Evolutionary conservation across 495 filamentous ascomycete species (phyloP).

Genomic region (Hypoxylon subgilvum): DNA sequence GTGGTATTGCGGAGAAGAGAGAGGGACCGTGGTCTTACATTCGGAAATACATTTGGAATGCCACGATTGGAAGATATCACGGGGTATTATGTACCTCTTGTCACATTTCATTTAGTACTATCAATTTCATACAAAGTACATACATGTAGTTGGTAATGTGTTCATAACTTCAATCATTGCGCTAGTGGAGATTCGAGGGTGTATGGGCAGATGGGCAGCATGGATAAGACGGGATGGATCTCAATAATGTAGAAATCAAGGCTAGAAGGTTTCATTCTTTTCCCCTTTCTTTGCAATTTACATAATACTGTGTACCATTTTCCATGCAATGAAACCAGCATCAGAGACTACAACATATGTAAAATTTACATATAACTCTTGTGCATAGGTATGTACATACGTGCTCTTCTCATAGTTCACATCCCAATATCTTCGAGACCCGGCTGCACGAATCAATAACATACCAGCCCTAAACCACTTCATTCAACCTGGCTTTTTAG

Average conservation of each 20-base stretch:
- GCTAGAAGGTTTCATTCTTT: no score
- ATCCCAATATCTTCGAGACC: constrained; percentile 6
- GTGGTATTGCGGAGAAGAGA: neutral
- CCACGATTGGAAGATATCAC: neutral
- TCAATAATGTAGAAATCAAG: neutral
- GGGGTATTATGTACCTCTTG: constrained; percentile 10
- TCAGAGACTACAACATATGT: no score
- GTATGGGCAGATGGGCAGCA: no score
- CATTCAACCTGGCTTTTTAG: neutral
- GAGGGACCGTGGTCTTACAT: neutral
- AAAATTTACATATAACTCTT: no score
- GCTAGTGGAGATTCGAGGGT: neutral
- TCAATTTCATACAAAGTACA: no score
- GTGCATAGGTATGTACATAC: neutral
- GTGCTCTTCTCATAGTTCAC: neutral
- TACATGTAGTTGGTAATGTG: no score
- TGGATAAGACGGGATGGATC: neutral
- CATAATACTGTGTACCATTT: no score
- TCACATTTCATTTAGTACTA: constrained; percentile 23
- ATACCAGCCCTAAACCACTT: constrained; percentile 8
- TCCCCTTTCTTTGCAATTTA: no score
- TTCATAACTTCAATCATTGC: no score
- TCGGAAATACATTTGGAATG: neutral
- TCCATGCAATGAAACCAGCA: no score
- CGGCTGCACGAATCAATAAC: neutral